phyloP scores from a whole-genome alignment of 495 filamentous ascomycete genomes.

The Aspergillus egyptiacus region DNA sequence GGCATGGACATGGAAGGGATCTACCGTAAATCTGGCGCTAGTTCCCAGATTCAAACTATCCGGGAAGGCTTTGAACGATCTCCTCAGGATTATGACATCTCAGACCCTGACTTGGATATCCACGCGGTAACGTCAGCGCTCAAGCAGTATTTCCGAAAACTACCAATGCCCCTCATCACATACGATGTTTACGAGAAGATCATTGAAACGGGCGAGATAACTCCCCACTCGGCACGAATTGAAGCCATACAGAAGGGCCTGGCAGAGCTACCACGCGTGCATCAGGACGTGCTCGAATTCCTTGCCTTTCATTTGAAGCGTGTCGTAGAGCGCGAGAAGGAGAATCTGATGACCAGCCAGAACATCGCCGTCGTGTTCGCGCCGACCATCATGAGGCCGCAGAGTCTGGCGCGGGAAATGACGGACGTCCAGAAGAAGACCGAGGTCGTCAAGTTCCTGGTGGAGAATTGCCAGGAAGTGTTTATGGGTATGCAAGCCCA shows the following conservation, averaged over 20 bases:
- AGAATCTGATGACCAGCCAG: conserved; percentile 90
- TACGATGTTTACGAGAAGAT: conserved; percentile 88
- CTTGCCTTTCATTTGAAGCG: conserved; percentile 89
- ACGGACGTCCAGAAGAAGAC: conserved; percentile 93
- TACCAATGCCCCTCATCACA: conserved; percentile 86
- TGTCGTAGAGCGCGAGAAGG: conserved; percentile 72
- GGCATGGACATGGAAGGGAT: conserved; percentile 98
- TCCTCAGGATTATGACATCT: conserved; percentile 72
- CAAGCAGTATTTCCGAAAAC: conserved; percentile 96
- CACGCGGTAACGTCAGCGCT: conserved; percentile 91
- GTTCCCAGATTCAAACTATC: conserved; percentile 77
- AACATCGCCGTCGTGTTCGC: conserved; percentile 98
- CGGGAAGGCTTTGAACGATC: conserved; percentile 84
- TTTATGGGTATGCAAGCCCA: conserved; percentile 51
- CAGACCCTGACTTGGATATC: conserved; percentile 89
- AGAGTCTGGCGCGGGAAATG: conserved; percentile 87
- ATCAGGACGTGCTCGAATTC: conserved; percentile 86
- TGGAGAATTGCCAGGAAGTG: conserved; percentile 76
- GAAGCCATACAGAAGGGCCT: conserved; percentile 63
- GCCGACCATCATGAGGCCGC: conserved; percentile 91
- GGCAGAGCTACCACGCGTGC: conserved; percentile 68
- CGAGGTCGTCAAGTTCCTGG: conserved; percentile 78
- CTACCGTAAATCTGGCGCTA: conserved; percentile 94
- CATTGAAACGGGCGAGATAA: conserved; percentile 58
- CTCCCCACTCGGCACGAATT: conserved; percentile 46